Conservation (phyloP, 2,329 filamentous ascomycete genomes). For the Fusarium penzigii region DNA sequence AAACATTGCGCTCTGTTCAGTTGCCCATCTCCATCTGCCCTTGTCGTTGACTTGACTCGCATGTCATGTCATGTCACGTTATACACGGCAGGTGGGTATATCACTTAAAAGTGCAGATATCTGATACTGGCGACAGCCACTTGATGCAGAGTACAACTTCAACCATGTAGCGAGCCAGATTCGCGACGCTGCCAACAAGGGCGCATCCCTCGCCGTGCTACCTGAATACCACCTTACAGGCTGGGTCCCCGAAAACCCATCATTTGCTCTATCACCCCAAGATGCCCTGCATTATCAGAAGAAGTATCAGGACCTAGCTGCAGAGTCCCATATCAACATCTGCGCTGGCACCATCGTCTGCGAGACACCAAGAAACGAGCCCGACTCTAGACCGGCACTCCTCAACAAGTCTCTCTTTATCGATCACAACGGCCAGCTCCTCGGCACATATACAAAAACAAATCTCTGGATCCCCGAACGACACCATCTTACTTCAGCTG, state of each 20-base stretch:
- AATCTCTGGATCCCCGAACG: constrained; percentile 75
- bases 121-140: constrained; percentile 15
- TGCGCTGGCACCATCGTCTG: constrained; percentile 76
- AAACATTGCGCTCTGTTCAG: too few relatives aligned
- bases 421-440: constrained; percentile 58
- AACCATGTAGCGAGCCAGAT: constrained; percentile 17
- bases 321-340: constrained; percentile 64
- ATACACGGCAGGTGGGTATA: too few relatives aligned
- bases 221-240: constrained; percentile 77
- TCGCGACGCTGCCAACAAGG: constrained; percentile 13
- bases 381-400: constrained; percentile 49
- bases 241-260: constrained; percentile 65
- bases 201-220: constrained; percentile 54
- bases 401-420: constrained; percentile 70
- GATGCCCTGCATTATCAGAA: constrained; percentile 56
- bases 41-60: too few relatives aligned
- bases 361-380: constrained; percentile 26
- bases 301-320: constrained; percentile 63
- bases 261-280: constrained; percentile 55
- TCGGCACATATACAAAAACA: constrained; percentile 71
- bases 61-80: too few relatives aligned
- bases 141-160: constrained; percentile 24
- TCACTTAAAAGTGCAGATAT: not conserved
- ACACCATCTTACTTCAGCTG: constrained; percentile 46
- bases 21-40: too few relatives aligned